Base-by-base conservation (phyloP, 306 rosid species). In the Cyamopsis tetragonoloba region DNA sequence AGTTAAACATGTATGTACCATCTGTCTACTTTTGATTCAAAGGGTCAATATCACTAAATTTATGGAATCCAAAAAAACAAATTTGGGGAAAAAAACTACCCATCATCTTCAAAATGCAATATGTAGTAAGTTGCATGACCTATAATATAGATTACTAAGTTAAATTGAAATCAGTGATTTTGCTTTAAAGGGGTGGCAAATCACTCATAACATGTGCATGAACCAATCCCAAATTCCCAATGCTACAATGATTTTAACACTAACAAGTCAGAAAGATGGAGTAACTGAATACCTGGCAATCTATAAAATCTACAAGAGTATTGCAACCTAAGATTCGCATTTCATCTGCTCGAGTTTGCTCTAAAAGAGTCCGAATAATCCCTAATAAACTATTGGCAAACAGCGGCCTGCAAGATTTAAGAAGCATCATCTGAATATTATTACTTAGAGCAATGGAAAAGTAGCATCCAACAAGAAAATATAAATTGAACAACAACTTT, bases 1-100 rank as follows among this genome's bases (percentile, higher is more conserved):
- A 79, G 91, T 83, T 90, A 96, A 93, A 93, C 90, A 90, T 86
- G 87, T 75, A 89, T 12, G 96, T 83, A 85, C 89, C 77, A 80
- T 93, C 97, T 73, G 81, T 86, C 98, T 93, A 84, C 71, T 83
- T 86, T 79, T 60, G 82, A 66, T 69, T 83, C 73, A 81, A 66
- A 46, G 75, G 35, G 78, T 82, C 79, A 91, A 81, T 68, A 62
- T 72, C 82, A 74, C 57, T 72, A 62, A 71, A 75, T 50, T 70
- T 58, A 46, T 41, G 62, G 53, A 46, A 74, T 65, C 65, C 30
- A 67, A 66, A 32, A 11, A 30, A 18, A 34, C 18, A 4, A n/a
- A n/a, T n/a, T n/a, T n/a, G n/a, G 15, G 19, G 66, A 11, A 23
- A 48, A 19, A 32, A 24, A 8, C 43, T 8, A 66, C 14, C 35